Base-by-base conservation (phyloP, 1,284 basidiomycete species). In the Boletus coffeatus region DNA sequence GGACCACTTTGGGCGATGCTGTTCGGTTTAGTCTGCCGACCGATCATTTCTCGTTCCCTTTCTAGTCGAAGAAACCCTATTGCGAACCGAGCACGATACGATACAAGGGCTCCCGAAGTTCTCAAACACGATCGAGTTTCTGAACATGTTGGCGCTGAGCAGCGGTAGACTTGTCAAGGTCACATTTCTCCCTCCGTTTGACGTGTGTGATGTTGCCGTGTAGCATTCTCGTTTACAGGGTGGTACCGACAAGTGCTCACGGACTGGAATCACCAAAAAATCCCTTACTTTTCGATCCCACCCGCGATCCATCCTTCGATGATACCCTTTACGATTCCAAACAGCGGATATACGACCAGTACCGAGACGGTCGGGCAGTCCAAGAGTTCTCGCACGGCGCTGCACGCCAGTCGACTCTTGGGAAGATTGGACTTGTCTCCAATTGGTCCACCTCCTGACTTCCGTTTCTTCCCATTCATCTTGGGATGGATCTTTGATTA, bases 191-290 rank as follows among this genome's bases (percentile, higher is more conserved):
- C 18, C 11, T 37, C 36, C 36, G 2, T 37, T 37, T 37, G 36
- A 37, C 25, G 11, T 10, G 21, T 9, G 29, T 29, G 29, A 29
- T 29, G 58, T 61, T 61, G 58, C 60, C 57, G 14, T 36, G 14
- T 6, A 13, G 29, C 18, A 58, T 25, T 25, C 48, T 8, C 29
- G 32, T 55, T 10, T n/a, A 32, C 65, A 92, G 87, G 96, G 96
- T 37, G 96, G 96, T 62, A 90, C 71, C 86, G 93, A 36, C 87
- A 89, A 16, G 83, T 98, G n/a, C 77, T 99, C 4, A 86, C 83
- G 57, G 96, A 99, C 74, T 98, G 96, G 96, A 98, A 98, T 72
- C 87, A 93, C 66, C 94, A 98, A 70, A 95, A 94, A 72, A 98
- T 98, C 32, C 89, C 90, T 0, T 98, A 94, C 77, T 92, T 83